Conservation (phyloP, 495 filamentous ascomycete genomes). For the Rusavskia elegans region DNA sequence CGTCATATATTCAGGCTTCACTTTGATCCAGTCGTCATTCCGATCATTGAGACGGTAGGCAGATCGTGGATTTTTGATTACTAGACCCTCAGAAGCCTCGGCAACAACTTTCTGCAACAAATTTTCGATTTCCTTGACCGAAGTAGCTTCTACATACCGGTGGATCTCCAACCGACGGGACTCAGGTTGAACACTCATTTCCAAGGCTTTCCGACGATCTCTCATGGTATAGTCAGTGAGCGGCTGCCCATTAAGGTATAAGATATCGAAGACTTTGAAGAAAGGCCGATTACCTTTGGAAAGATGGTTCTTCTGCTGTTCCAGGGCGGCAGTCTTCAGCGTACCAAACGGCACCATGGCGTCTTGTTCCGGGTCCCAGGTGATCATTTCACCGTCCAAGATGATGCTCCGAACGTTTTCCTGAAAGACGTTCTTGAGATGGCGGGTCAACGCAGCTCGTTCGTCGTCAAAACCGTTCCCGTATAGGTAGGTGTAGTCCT, state of each 20-base stretch:
- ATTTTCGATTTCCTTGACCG: slow-evolving; percentile 56
- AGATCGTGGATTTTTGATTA: slow-evolving; percentile 85
- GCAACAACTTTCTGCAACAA: slow-evolving; percentile 69
- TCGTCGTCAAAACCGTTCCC: slow-evolving; percentile 62
- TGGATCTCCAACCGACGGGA: slow-evolving; percentile 74
- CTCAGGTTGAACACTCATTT: slow-evolving; percentile 45
- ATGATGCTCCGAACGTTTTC: slow-evolving; percentile 71
- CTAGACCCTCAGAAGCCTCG: slow-evolving; percentile 77
- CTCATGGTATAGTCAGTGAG: slow-evolving; percentile 70
- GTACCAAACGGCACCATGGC: slow-evolving; percentile 81
- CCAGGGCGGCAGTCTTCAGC: slow-evolving; percentile 78
- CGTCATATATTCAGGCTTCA: slow-evolving; percentile 97
- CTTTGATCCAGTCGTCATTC: slow-evolving; percentile 97
- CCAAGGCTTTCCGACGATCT: slow-evolving; percentile 65
- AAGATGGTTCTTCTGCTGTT: slow-evolving; percentile 64
- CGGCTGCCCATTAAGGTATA: slow-evolving; percentile 68
- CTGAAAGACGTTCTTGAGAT: slow-evolving; percentile 64
- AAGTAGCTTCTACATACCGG: slow-evolving; percentile 48
- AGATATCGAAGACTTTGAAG: slow-evolving; percentile 75
- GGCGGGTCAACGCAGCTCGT: slow-evolving; percentile 61
- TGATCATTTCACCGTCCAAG: slow-evolving; percentile 96
- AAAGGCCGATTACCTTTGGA: slow-evolving; percentile 61
- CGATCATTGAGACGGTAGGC: slow-evolving; percentile 77
- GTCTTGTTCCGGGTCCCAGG: slow-evolving; percentile 84
- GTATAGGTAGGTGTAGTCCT: slow-evolving; percentile 94